A percentile compares a stretch with the other conserved stretches of the same genome.
Evolutionary conservation across 2,329 filamentous ascomycete genomes (phyloP).

Genomic region (Dactylonectria estremocensis): DNA sequence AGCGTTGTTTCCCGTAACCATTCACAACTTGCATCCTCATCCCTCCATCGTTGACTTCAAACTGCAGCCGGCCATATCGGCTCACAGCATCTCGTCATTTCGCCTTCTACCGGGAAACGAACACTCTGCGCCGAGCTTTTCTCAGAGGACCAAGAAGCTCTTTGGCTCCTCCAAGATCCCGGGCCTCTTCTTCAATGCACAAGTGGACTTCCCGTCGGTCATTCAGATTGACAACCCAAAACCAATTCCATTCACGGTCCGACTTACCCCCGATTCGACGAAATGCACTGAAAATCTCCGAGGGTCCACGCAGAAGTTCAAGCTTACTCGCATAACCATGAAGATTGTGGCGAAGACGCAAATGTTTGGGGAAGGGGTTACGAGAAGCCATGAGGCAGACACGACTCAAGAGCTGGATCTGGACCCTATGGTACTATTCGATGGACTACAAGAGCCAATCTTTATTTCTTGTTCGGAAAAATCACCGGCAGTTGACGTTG

Average conservation of each 20-base stretch:
- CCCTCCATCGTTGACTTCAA: slow-evolving; percentile 41
- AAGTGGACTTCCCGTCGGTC: slow-evolving; percentile 45
- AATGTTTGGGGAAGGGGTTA: slow-evolving; percentile 24
- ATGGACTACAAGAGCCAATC: neutral
- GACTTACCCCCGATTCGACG: slow-evolving; percentile 26
- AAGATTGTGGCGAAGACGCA: slow-evolving; percentile 23
- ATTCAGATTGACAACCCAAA: slow-evolving; percentile 50
- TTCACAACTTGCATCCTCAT: slow-evolving; percentile 25
- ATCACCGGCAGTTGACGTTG: slow-evolving; percentile 19
- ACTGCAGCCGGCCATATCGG: neutral
- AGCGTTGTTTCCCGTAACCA: slow-evolving; percentile 44
- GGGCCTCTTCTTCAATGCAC: slow-evolving; percentile 43
- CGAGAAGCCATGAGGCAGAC: neutral
- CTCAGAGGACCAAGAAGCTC: slow-evolving; percentile 52
- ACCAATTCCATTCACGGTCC: slow-evolving; percentile 42
- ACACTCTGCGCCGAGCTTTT: slow-evolving; percentile 49
- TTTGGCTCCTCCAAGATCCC: slow-evolving; percentile 55
- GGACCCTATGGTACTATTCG: neutral
- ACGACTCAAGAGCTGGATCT: slow-evolving; percentile 22
- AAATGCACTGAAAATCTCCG: slow-evolving; percentile 36
- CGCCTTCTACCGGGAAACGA: slow-evolving; percentile 52
- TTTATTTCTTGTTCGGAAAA: slow-evolving; percentile 23
- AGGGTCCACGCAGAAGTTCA: slow-evolving; percentile 30
- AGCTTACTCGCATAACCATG: slow-evolving; percentile 30
- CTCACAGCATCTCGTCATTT: slow-evolving; percentile 32